Conservation (phyloP, 2,329 filamentous ascomycete species). For the Chaetomiaceae sp. region DNA sequence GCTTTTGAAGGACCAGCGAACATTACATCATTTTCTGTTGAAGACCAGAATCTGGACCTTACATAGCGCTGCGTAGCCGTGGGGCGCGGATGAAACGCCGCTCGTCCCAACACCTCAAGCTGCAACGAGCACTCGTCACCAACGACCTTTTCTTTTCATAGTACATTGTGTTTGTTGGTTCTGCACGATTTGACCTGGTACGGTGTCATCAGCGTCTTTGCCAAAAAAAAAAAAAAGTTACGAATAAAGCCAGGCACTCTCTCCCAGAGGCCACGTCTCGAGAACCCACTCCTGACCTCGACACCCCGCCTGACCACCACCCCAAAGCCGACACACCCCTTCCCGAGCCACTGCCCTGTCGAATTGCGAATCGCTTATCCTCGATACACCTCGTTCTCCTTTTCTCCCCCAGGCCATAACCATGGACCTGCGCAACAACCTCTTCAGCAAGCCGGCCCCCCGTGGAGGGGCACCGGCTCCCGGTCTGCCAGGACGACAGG, state of each 20-base stretch:
- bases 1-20: too few species aligned
- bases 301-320: background rate
- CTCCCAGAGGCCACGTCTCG: conserved; percentile 1
- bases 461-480: conserved; percentile 31
- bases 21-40: background rate
- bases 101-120: conserved; percentile 4
- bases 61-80: background rate
- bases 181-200: background rate
- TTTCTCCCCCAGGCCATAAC: background rate
- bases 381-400: background rate
- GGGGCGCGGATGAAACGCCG: conserved; percentile 8
- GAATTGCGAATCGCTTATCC: background rate
- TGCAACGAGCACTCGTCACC: background rate
- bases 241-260: background rate
- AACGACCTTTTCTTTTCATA: background rate
- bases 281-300: background rate
- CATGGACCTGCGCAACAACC: conserved; percentile 42
- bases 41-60: too few species aligned
- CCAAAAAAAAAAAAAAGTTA: background rate
- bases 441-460: conserved; percentile 39
- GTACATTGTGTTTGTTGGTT: background rate
- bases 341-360: background rate
- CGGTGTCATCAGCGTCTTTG: too few species aligned
- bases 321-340: background rate
- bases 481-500: conserved; percentile 30